phyloP scores from a whole-genome alignment of 495 filamentous ascomycete genomes.

The Emericellopsis terricola region DNA sequence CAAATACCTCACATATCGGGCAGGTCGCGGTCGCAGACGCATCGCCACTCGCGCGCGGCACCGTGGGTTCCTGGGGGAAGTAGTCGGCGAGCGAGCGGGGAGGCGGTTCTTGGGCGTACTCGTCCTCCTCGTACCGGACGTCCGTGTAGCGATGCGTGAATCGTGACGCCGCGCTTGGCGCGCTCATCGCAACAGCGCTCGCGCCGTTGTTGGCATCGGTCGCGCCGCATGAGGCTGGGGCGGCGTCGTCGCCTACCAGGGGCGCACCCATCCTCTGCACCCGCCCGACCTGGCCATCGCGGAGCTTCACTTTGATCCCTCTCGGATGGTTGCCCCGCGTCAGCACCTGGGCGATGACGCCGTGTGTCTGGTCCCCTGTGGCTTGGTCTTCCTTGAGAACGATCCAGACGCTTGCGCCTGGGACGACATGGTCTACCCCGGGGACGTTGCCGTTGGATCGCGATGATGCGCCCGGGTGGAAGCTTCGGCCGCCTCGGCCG shows the following conservation, averaged over 20 bases:
- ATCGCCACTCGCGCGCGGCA: background rate
- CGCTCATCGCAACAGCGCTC: too few relatives aligned
- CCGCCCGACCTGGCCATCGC: slow-evolving; percentile 47
- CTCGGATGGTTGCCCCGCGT: slow-evolving; percentile 55
- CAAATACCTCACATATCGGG: slow-evolving; percentile 40
- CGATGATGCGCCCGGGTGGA: too few relatives aligned
- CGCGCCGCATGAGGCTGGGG: slow-evolving; percentile 4
- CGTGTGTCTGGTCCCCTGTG: slow-evolving; percentile 46
- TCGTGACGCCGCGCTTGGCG: slow-evolving; percentile 1
- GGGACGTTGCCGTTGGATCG: slow-evolving; percentile 18
- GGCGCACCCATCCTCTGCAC: slow-evolving; percentile 36
- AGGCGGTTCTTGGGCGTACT: background rate
- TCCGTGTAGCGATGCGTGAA: slow-evolving; percentile 2
- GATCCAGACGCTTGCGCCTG: slow-evolving; percentile 45
- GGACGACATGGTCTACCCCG: slow-evolving; percentile 27
- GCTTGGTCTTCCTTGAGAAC: slow-evolving; percentile 54
- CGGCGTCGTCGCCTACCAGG: background rate
- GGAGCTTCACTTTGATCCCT: slow-evolving; percentile 57
- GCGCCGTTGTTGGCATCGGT: slow-evolving; percentile 3
- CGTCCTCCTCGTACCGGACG: slow-evolving; percentile 1
- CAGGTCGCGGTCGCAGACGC: slow-evolving; percentile 18
- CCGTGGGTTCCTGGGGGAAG: background rate
- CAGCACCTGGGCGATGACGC: slow-evolving; percentile 39
- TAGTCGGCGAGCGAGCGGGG: slow-evolving; percentile 1
- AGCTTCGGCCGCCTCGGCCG: too few relatives aligned